Conservation (phyloP, 1,139 yeast species). For the Sugiyamaella paludigena region DNA sequence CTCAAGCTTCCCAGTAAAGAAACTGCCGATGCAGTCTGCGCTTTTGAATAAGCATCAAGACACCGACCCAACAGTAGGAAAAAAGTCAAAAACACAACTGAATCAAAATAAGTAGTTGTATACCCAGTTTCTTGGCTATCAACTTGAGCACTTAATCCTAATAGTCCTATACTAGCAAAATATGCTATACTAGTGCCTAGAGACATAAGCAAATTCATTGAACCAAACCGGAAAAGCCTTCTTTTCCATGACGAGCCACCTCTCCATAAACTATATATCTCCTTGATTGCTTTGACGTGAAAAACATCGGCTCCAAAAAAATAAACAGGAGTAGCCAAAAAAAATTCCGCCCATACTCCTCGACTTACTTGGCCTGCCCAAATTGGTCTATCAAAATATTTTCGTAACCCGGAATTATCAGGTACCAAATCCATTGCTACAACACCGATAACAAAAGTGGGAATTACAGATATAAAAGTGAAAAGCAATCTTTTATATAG, state of each 20-base stretch:
- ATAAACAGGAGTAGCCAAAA: slow-evolving; percentile 69
- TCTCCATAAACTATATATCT: slow-evolving; percentile 56
- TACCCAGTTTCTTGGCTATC: slow-evolving; percentile 41
- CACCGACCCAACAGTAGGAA: slow-evolving; percentile 68
- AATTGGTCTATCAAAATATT: slow-evolving; percentile 59
- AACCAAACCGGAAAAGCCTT: slow-evolving; percentile 65
- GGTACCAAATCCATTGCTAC: slow-evolving; percentile 66
- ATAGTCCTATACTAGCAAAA: slow-evolving; percentile 60
- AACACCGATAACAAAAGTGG: slow-evolving; percentile 67
- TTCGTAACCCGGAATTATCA: slow-evolving; percentile 42
- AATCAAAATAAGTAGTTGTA: slow-evolving; percentile 69
- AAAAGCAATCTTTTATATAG: slow-evolving; percentile 50
- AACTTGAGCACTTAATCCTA: slow-evolving; percentile 49
- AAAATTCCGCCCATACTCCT: slow-evolving; percentile 62
- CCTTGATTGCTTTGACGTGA: slow-evolving; percentile 63
- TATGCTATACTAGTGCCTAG: slow-evolving; percentile 73
- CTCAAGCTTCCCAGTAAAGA: slow-evolving; percentile 53
- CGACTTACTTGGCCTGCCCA: slow-evolving; percentile 65
- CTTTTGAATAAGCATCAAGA: slow-evolving; percentile 63
- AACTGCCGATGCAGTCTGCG: slow-evolving; percentile 65
- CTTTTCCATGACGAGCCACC: slow-evolving; percentile 54
- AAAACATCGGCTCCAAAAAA: slow-evolving; percentile 73
- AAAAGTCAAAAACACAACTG: slow-evolving; percentile 71
- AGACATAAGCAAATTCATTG: slow-evolving; percentile 71
- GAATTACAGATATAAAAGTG: slow-evolving; percentile 57